Conservation (phyloP, 768 basidiomycete species). For the Butyriboletus loyo region DNA sequence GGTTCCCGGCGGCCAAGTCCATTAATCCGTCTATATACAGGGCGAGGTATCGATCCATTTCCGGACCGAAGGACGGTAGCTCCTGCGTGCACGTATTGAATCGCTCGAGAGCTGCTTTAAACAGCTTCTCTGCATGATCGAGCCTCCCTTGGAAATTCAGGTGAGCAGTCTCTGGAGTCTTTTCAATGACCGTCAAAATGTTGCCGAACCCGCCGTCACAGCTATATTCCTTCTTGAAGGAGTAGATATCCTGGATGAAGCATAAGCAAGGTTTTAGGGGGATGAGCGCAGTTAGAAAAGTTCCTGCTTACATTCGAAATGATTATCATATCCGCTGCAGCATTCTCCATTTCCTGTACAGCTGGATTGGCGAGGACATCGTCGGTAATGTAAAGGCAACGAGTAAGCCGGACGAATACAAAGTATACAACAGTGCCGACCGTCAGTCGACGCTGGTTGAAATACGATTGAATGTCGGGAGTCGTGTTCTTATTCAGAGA, state of each 20-base stretch:
- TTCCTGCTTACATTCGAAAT: conserved; percentile 11
- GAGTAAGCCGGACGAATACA: not conserved
- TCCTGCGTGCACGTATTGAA: conserved; percentile 1
- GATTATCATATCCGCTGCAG: conserved; percentile 1
- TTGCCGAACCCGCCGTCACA: conserved; percentile 8
- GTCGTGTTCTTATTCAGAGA: not conserved
- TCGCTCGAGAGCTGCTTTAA: not conserved
- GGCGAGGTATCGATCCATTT: conserved; percentile 6
- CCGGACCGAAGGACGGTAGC: conserved; percentile 9
- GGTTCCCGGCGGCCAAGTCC: conserved; percentile 5
- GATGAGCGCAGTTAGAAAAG: not conserved
- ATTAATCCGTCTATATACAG: conserved; percentile 8
- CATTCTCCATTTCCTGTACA: conserved; percentile 11
- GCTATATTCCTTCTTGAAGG: conserved; percentile 15
- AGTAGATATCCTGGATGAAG: conserved; percentile 10
- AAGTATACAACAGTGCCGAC: not conserved
- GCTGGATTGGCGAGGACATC: conserved; percentile 4
- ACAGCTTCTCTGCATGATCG: conserved; percentile 5
- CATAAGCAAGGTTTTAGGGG: not conserved
- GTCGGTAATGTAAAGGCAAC: conserved; percentile 5
- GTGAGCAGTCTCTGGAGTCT: conserved; percentile 6
- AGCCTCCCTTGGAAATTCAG: conserved; percentile 13
- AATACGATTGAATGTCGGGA: conserved; percentile 9
- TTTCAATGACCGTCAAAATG: conserved; percentile 8
- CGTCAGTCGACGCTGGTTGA: conserved; percentile 8